Base-by-base conservation (phyloP, 139 green algal genomes). In the Picochlorum sp. region DNA sequence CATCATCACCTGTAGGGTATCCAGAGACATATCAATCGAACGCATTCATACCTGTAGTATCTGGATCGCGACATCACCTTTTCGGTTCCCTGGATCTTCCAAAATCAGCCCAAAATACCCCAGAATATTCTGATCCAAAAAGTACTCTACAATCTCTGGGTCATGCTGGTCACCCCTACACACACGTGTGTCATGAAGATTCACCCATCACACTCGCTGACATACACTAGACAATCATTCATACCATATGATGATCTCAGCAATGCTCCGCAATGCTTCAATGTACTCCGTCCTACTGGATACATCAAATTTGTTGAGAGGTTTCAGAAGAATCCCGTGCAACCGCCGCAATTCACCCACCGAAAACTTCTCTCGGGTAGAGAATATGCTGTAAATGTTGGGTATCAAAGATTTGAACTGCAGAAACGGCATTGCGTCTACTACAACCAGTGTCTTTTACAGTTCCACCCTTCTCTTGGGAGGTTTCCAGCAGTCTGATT, bases 231-330 rank as follows among this genome's bases (percentile, higher is more conserved):
- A 23, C 4, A 15, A 1, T 2, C 69, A 20, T 26, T 26, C 63
- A 47, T 62, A 77, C 72, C 93, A 98, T 16, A 98, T 96, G 79
- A 97, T 92, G 15, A 97, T 84, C 82, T 98, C 93, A 3, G 93
- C 87, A 23, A 98, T 88, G 9, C 79, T 85, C 0, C 93, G 76
- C 9, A 98, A 75, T 0, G 89, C 87, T 69, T 98, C 94, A 23
- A 98, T 86, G 3, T 98, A 64, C 1, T 56, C 51, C 28, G 90
- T 79, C 21, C 72, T 62, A 69, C 89, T 90, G 21, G 41, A 38
- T 24, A 84, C 80, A 21, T 65, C 80, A 13, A 84, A 44, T 54
- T 54, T 41, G 24, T 81, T 67, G 4, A 54, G 58, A 46, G 80
- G 69, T 1, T 60, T 49, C 50, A 77, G 28, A 30, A 83, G 60